A percentile compares a stretch with the other conserved stretches of the same genome.
These are phyloP conservation scores for Sisymbrium irio DNA, from an alignment of 345 rosid species.

Conservation along the genomic window DNA sequence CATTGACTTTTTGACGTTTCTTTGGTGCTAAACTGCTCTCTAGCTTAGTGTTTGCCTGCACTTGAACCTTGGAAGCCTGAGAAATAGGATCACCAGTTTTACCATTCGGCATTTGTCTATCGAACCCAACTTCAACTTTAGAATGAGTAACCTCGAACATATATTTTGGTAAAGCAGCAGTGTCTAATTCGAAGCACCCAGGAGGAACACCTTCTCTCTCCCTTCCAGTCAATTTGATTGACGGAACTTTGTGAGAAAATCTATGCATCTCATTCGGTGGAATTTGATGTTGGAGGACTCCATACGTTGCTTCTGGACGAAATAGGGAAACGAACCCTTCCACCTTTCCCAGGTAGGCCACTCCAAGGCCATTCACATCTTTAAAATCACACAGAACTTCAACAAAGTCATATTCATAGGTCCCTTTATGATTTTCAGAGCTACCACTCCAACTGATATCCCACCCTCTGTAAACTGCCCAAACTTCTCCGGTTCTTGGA, in stretches of 20 bases:
- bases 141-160: constrained; percentile 22
- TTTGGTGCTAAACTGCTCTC: constrained; percentile 25
- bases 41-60: constrained; percentile 9
- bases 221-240: constrained; percentile 63
- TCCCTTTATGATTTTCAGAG: constrained; percentile 44
- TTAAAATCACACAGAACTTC: constrained; percentile 57
- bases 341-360: constrained; percentile 67
- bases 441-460: constrained; percentile 51
- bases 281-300: constrained; percentile 39
- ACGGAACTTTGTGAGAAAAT: constrained; percentile 77
- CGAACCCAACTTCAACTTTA: constrained; percentile 4
- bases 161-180: constrained; percentile 57
- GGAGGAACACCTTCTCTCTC: constrained; percentile 73
- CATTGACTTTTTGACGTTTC: constrained; percentile 28
- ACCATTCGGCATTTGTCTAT: constrained; percentile 13
- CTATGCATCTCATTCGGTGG: constrained; percentile 48
- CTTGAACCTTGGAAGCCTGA: constrained; percentile 24
- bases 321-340: constrained; percentile 77
- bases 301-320: constrained; percentile 34
- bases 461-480: constrained; percentile 89
- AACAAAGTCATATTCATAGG: constrained; percentile 64
- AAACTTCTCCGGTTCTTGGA: constrained; percentile 76
- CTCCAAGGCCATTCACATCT: constrained; percentile 53
- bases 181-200: constrained; percentile 78
- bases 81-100: constrained; percentile 16